phyloP scores from a whole-genome alignment of 2,329 filamentous ascomycete genomes.

The Plenodomus lindquistii region DNA sequence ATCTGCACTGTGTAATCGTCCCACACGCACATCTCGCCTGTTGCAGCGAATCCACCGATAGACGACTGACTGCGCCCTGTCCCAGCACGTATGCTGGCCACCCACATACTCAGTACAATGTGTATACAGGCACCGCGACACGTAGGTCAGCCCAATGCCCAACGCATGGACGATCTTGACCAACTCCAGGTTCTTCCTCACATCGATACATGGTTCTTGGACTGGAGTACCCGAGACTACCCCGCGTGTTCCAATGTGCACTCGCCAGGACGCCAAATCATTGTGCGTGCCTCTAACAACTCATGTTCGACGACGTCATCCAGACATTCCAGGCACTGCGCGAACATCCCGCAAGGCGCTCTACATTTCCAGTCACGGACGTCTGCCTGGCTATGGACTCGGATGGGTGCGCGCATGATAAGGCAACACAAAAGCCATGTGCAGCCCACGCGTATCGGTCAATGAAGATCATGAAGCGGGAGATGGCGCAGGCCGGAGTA shows the following conservation, averaged over 20 bases:
- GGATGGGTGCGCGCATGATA: too few relatives aligned
- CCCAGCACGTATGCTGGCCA: neutral
- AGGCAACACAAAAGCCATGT: too few relatives aligned
- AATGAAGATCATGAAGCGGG: neutral
- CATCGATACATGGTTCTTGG: neutral
- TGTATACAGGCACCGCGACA: neutral
- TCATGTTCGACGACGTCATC: neutral
- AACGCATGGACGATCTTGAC: constrained; percentile 11
- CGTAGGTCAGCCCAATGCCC: constrained; percentile 18
- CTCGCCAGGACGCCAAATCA: neutral
- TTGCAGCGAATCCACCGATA: neutral
- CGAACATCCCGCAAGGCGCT: neutral
- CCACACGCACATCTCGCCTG: neutral
- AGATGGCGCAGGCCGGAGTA: constrained; percentile 2
- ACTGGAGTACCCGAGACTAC: neutral
- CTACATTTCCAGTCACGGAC: too few relatives aligned
- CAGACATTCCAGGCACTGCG: neutral
- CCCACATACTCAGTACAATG: too few relatives aligned
- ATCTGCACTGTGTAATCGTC: neutral
- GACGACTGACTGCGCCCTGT: neutral
- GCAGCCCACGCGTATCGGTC: neutral
- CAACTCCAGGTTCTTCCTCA: constrained; percentile 1
- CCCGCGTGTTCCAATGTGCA: neutral
- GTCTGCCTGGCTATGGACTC: too few relatives aligned
- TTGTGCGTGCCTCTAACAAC: neutral